Conservation (phyloP, 257 asterid genomes). For the Cruciata laevipes region DNA sequence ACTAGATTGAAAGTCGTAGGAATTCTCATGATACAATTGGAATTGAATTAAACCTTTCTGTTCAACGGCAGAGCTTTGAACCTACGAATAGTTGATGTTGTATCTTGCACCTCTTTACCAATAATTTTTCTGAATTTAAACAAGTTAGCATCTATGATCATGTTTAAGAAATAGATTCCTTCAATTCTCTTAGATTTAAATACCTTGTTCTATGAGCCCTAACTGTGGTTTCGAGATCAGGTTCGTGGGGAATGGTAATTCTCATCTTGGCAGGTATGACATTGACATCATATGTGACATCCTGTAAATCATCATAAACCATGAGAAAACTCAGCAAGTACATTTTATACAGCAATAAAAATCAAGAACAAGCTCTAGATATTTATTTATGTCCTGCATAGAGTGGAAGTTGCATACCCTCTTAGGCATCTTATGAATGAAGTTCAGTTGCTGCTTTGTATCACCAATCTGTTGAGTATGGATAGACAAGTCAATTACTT, state of each 20-base stretch:
- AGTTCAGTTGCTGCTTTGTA: constrained; percentile 48
- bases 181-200: constrained; percentile 6
- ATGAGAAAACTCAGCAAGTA: neutral
- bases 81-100: constrained; percentile 38
- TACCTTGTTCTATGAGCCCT: constrained; percentile 75
- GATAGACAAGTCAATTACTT: neutral
- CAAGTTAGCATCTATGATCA: neutral
- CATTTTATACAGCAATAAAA: neutral
- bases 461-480: constrained; percentile 50
- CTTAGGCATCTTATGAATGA: constrained; percentile 70
- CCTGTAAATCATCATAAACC: constrained; percentile 36
- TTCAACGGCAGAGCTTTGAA: constrained; percentile 91
- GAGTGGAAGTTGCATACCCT: constrained; percentile 37
- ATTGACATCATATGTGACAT: constrained; percentile 38
- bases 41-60: constrained; percentile 51
- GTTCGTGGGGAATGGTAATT: constrained; percentile 76
- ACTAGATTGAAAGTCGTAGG: neutral
- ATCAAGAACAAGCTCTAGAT: neutral
- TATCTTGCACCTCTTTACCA: constrained; percentile 40
- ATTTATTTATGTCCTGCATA: neutral
- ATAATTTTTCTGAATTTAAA: constrained; percentile 51
- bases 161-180: neutral
- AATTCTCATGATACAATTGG: constrained; percentile 5
- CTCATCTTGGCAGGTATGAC: constrained; percentile 35
- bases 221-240: constrained; percentile 69